A percentile compares a stretch with the other conserved stretches of the same genome.
phyloP scores from a whole-genome alignment of 345 rosid genomes.

The Citropsis articulata region DNA sequence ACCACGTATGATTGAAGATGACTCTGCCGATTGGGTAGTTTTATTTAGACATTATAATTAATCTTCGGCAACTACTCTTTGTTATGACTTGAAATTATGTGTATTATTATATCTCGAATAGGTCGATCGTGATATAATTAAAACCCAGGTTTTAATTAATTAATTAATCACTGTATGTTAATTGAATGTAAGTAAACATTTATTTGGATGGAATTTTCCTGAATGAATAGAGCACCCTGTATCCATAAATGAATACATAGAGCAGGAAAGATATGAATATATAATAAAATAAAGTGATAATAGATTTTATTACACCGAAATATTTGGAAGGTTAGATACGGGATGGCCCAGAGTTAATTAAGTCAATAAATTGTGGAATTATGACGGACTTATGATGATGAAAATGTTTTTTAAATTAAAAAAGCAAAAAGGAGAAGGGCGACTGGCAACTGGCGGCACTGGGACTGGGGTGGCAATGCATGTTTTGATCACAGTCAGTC shows the following conservation, averaged over 20 bases:
- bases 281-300: not conserved
- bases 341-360: constrained; percentile 12
- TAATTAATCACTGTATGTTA: no score
- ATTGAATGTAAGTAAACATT: not conserved
- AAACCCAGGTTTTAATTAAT: no score
- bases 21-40: not conserved
- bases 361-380: not conserved
- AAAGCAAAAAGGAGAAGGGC: no score
- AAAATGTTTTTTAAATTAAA: no score
- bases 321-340: constrained; percentile 4
- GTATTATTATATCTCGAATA: not conserved
- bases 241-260: not conserved
- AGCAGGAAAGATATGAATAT: not conserved
- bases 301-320: not conserved
- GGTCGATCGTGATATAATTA: no score
- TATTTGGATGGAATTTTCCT: not conserved
- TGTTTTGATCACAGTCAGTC: not conserved
- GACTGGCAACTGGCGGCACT: no score
- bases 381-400: not conserved
- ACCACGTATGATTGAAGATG: not conserved
- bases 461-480: no score
- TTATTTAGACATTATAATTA: not conserved
- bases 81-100: not conserved
- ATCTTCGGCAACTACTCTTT: not conserved
- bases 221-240: not conserved